Base-by-base conservation (phyloP, 371 early-diverging fungal species). In the Catenaria anguillulae region DNA sequence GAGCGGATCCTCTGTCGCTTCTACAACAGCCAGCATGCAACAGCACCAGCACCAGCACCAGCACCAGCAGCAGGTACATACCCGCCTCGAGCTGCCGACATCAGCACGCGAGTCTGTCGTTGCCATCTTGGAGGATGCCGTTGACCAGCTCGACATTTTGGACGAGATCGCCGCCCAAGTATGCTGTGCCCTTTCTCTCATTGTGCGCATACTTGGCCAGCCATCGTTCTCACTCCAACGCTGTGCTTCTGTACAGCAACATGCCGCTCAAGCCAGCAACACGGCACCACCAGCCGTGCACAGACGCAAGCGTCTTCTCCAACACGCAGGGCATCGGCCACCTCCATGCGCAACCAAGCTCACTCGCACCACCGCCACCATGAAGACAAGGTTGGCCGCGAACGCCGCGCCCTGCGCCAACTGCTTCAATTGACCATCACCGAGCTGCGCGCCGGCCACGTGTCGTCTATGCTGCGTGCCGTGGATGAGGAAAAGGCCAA, bases 401-500 rank as follows among this genome's bases (percentile, higher is more conserved):
- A 58, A 29, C 59, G 59, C 6, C 3, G 12, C 29, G 36, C 29
- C 24, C 24, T 58, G 59, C 59, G 42, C 26, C 24, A 43, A 2
- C 29, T 58, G 43, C 69, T 63, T 65, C 71, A 56, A 23, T 65
- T 65, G 65, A 67, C 67, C n/a, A 66, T 72, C 15, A 64, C 69
- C 12, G 78, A 78, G 61, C 64, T 78, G 36, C 66, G 73, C 2
- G 74, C 71, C n/a, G 55, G 63, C 33, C 62, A 68, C 23, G 75
- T 76, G 62, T 65, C 73, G 17, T 68, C 70, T 33, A 62, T 78
- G 12, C 58, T 71, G 19, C 56, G 26, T 37, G 73, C 74, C 6
- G 77, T 78, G 6, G 73, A 76, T 33, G 79, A 78, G 54, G 79
- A 77, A 60, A 65, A 75, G 62, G 56, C 63, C 56, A 77, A 76